Evolutionary conservation across 164 flowering plant species (phyloP).

Genomic region (Magnolia officinalis): DNA sequence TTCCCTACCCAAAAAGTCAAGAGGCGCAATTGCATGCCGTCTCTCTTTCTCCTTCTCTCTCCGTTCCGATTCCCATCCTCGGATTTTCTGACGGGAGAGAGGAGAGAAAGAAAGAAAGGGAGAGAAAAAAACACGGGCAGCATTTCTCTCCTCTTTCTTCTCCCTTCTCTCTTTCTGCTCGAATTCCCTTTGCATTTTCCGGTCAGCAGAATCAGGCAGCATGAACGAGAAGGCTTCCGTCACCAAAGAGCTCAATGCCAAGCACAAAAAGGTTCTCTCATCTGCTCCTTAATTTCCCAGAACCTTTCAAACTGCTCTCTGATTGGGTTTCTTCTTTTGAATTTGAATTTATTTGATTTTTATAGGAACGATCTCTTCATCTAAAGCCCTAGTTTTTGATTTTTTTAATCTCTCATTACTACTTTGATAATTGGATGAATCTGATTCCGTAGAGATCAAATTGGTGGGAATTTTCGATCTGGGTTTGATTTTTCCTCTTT

Average conservation of each 20-base stretch:
- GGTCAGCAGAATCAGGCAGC: constrained; percentile 3
- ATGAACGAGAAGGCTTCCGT: constrained; percentile 61
- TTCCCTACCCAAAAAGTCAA: neutral
- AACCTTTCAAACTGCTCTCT: neutral
- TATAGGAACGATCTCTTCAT: neutral
- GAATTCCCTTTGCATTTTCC: neutral
- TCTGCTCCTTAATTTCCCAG: neutral
- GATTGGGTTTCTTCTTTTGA: neutral
- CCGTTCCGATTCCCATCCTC: neutral
- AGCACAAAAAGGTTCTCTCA: constrained; percentile 44
- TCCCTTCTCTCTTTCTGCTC: neutral
- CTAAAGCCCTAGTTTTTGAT: neutral
- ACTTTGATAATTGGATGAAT: neutral
- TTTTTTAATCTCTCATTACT: neutral
- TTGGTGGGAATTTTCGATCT: neutral
- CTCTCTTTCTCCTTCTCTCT: neutral
- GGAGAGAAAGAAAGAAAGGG: neutral
- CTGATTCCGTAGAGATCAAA: neutral
- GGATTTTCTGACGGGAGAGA: neutral
- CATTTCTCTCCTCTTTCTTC: neutral
- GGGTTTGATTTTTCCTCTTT: neutral
- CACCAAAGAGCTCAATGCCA: constrained; percentile 51
- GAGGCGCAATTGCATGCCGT: neutral
- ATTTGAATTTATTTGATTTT: neutral
- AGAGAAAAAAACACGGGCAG: neutral